Evolutionary conservation across 2,329 filamentous ascomycete species (phyloP).

Genomic region (Epichloe hybrida): DNA sequence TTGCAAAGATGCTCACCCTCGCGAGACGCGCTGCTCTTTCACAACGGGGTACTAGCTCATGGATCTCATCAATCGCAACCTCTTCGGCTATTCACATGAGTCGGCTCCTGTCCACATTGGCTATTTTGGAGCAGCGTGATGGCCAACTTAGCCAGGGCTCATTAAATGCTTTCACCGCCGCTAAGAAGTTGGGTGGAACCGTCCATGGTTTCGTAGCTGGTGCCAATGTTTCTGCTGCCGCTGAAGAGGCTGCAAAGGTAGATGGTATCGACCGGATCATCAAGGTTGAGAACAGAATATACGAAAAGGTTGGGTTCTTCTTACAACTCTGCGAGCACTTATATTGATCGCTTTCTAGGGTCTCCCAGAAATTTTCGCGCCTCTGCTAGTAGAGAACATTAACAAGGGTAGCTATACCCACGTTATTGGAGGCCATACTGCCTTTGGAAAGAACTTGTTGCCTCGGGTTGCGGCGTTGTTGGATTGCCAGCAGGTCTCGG

Average conservation of each 20-base stretch:
- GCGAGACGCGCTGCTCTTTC: slow-evolving; percentile 15
- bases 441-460: slow-evolving; percentile 91
- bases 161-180: slow-evolving; percentile 73
- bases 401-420: slow-evolving; percentile 92
- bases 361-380: slow-evolving; percentile 87
- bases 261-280: slow-evolving; percentile 87
- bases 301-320: slow-evolving; percentile 61
- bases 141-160: slow-evolving; percentile 76
- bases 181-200: slow-evolving; percentile 70
- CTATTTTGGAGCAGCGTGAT: slow-evolving; percentile 82
- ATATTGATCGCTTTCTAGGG: slow-evolving; percentile 37
- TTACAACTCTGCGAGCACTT: not conserved
- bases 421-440: slow-evolving; percentile 78
- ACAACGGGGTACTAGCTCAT: not conserved
- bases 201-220: slow-evolving; percentile 85
- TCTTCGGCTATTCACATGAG: not conserved
- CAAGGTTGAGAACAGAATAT: slow-evolving; percentile 73
- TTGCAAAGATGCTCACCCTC: slow-evolving; percentile 17
- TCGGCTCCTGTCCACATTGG: slow-evolving; percentile 60
- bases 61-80: not conserved
- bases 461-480: slow-evolving; percentile 84
- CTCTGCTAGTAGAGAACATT: slow-evolving; percentile 87
- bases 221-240: slow-evolving; percentile 57
- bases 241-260: slow-evolving; percentile 76
- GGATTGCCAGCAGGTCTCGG: slow-evolving; percentile 86